Conservation (phyloP, 75 land plant species). For the Selaginella moellendorffii region DNA sequence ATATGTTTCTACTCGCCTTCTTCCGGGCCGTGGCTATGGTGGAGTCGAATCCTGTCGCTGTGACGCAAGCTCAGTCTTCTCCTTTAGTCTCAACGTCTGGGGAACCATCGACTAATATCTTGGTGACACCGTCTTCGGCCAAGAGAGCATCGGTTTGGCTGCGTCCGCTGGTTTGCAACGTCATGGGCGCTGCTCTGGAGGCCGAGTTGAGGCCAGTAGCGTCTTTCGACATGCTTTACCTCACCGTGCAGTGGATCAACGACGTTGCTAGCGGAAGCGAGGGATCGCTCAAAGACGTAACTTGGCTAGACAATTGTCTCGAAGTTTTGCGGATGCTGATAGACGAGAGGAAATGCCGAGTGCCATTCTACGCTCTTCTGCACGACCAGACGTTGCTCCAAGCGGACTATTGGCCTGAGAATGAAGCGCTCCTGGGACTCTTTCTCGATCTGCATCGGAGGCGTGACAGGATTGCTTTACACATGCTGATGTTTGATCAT, state of each 20-base stretch:
- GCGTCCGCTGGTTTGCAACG: slow-evolving; percentile 72
- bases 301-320: slow-evolving; percentile 75
- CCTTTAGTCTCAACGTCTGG: neutral
- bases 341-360: slow-evolving; percentile 59
- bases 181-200: slow-evolving; percentile 55
- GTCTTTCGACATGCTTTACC: slow-evolving; percentile 53
- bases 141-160: slow-evolving; percentile 35
- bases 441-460: slow-evolving; percentile 88
- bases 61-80: slow-evolving; percentile 1
- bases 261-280: slow-evolving; percentile 28
- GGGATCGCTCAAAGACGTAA: slow-evolving; percentile 37
- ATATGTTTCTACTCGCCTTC: slow-evolving; percentile 63
- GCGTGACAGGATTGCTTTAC: slow-evolving; percentile 85
- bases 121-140: slow-evolving; percentile 43
- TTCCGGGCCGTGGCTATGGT: slow-evolving; percentile 48
- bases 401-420: slow-evolving; percentile 80
- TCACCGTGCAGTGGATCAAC: slow-evolving; percentile 74
- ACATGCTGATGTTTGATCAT: slow-evolving; percentile 93
- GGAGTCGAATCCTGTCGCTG: slow-evolving; percentile 14
- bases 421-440: slow-evolving; percentile 73
- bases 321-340: slow-evolving; percentile 79
- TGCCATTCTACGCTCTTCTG: slow-evolving; percentile 90
- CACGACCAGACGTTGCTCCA: slow-evolving; percentile 43
- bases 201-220: slow-evolving; percentile 67
- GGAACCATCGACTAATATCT: slow-evolving; percentile 38